These are phyloP conservation scores for Penicillium sp. DNA, from an alignment of 2,329 filamentous ascomycete genomes.

Conservation along the genomic window DNA sequence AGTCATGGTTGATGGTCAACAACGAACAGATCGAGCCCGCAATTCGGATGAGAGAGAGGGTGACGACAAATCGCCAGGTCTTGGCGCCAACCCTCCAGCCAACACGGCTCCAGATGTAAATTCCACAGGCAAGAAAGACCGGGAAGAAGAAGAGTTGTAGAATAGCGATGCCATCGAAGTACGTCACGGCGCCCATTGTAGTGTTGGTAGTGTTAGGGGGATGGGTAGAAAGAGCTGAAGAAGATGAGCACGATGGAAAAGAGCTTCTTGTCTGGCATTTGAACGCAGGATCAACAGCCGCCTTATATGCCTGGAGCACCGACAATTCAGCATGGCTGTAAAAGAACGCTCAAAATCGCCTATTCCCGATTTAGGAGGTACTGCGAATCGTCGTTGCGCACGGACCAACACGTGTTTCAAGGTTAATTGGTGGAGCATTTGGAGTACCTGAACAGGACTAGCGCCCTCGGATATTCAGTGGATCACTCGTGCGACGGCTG, in stretches of 20 bases:
- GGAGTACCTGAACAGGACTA: too few relatives aligned
- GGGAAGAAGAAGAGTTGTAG: conserved; percentile 31
- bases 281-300: not conserved
- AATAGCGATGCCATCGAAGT: conserved; percentile 31
- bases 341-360: too few relatives aligned
- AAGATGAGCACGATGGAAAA: too few relatives aligned
- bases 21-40: conserved; percentile 28
- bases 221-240: not conserved
- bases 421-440: too few relatives aligned
- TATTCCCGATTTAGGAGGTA: too few relatives aligned
- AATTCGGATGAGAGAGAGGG: conserved; percentile 31
- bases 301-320: too few relatives aligned
- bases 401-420: too few relatives aligned
- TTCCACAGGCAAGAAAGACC: conserved; percentile 21
- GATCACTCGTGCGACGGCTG: too few relatives aligned
- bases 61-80: conserved; percentile 29
- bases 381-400: too few relatives aligned
- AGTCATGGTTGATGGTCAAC: conserved; percentile 21
- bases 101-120: conserved; percentile 29
- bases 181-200: conserved; percentile 24
- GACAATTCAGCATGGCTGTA: too few relatives aligned
- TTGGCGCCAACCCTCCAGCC: conserved; percentile 29
- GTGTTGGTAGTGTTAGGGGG: not conserved
- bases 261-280: too few relatives aligned
- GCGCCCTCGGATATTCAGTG: too few relatives aligned